Evolutionary conservation across 768 basidiomycete species (phyloP).

Genomic region (Epithele typhae): DNA sequence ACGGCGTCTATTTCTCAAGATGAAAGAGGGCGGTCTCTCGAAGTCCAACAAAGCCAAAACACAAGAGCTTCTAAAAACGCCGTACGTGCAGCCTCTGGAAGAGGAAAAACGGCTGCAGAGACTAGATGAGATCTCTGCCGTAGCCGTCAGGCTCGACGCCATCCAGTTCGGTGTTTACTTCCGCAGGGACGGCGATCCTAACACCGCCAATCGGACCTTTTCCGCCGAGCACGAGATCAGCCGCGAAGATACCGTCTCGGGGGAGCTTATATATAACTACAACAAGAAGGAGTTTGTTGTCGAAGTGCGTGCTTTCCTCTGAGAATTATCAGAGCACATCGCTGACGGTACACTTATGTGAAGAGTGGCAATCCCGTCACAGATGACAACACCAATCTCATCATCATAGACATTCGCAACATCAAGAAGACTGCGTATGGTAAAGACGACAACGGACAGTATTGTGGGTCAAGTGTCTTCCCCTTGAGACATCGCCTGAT

Average conservation of each 20-base stretch:
- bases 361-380: constrained; percentile 54
- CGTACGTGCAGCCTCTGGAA: constrained; percentile 22
- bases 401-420: constrained; percentile 50
- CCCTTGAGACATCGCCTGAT: too few species aligned
- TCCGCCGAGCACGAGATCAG: constrained; percentile 67
- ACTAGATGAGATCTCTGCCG: constrained; percentile 34
- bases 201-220: constrained; percentile 33
- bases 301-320: constrained; percentile 40
- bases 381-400: constrained; percentile 42
- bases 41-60: background rate
- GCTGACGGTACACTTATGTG: background rate
- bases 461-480: constrained; percentile 46
- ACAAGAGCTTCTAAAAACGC: constrained; percentile 23
- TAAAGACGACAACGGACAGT: constrained; percentile 51
- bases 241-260: constrained; percentile 39
- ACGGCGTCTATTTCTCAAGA: constrained; percentile 10
- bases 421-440: constrained; percentile 59
- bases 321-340: too few species aligned
- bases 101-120: constrained; percentile 28
- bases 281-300: constrained; percentile 61
- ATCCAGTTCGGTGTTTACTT: constrained; percentile 70
- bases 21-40: background rate
- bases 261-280: constrained; percentile 58
- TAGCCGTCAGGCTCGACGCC: constrained; percentile 45
- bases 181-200: constrained; percentile 19